Evolutionary conservation across 768 basidiomycete species (phyloP).

Genomic region (Boletus vermiculosoides): DNA sequence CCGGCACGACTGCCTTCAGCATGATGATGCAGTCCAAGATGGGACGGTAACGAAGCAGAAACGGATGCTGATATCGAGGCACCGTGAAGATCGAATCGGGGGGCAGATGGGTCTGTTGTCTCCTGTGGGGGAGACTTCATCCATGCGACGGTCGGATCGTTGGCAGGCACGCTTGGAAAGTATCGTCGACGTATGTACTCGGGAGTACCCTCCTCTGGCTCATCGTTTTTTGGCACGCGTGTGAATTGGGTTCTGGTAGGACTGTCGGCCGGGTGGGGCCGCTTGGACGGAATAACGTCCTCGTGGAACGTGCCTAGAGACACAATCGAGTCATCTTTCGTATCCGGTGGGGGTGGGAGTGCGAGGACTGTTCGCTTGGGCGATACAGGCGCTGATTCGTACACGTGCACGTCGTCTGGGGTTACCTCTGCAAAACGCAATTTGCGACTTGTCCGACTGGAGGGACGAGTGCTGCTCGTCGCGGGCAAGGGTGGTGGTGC

Average conservation of each 20-base stretch:
- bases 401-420: constrained; percentile 75
- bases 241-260: background rate
- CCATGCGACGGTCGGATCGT: constrained; percentile 82
- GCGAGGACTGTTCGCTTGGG: constrained; percentile 60
- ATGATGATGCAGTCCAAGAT: constrained; percentile 90
- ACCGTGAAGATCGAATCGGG: constrained; percentile 79
- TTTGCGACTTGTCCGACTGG: constrained; percentile 51
- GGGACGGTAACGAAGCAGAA: constrained; percentile 65
- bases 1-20: constrained; percentile 75
- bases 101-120: constrained; percentile 26
- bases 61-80: constrained; percentile 56
- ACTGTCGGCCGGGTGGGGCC: constrained; percentile 1
- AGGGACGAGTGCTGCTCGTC: constrained; percentile 55
- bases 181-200: constrained; percentile 82
- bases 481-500: constrained; percentile 46
- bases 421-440: constrained; percentile 76
- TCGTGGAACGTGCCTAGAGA: constrained; percentile 41
- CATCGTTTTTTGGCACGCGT: constrained; percentile 6
- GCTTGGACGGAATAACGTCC: constrained; percentile 11
- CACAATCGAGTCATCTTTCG: constrained; percentile 29
- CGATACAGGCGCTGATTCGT: constrained; percentile 78
- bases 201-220: constrained; percentile 68
- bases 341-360: constrained; percentile 43
- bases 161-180: constrained; percentile 68
- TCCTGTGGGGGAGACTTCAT: constrained; percentile 40